phyloP scores from a whole-genome alignment of 1,284 basidiomycete genomes.

The Cryptococcus maquisensis region DNA sequence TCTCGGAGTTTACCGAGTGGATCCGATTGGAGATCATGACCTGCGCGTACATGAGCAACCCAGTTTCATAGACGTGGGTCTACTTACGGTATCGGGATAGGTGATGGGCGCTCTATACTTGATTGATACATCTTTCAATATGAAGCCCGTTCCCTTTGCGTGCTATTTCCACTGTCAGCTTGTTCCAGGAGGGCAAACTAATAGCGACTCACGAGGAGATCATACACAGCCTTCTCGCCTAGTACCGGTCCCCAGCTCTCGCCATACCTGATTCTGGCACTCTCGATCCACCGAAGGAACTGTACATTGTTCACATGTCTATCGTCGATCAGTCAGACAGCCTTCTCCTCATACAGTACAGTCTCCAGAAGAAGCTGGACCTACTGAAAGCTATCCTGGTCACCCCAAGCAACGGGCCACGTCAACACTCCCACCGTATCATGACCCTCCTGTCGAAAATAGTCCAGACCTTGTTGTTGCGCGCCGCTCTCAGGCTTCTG shows the following conservation, averaged over 20 bases:
- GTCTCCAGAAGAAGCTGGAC: constrained; percentile 4
- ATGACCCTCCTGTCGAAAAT: constrained; percentile 30
- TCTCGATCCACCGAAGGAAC: constrained; percentile 42
- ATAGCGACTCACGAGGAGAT: constrained; percentile 20
- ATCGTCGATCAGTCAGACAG: not conserved
- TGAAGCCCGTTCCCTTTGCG: constrained; percentile 35
- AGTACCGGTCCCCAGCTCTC: constrained; percentile 31
- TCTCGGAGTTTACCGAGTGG: constrained; percentile 31
- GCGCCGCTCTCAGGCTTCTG: constrained; percentile 4
- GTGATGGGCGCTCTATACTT: constrained; percentile 41
- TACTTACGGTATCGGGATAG: constrained; percentile 43
- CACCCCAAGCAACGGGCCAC: constrained; percentile 47
- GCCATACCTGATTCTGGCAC: constrained; percentile 34
- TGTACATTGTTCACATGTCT: constrained; percentile 48
- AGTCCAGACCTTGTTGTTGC: constrained; percentile 7
- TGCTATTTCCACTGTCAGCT: constrained; percentile 10
- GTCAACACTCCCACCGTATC: constrained; percentile 35
- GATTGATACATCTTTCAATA: constrained; percentile 36
- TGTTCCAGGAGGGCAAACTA: not conserved
- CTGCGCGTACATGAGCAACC: constrained; percentile 11
- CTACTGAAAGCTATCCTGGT: constrained; percentile 46
- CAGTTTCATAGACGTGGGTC: not conserved
- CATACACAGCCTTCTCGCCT: constrained; percentile 17
- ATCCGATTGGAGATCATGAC: constrained; percentile 36
- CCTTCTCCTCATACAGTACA: not conserved